Percentiles rank a stretch among this genome's conserved stretches.
These are phyloP conservation scores for Micractinium sp. DNA, from an alignment of 139 green algal genomes.

Conservation along the genomic window DNA sequence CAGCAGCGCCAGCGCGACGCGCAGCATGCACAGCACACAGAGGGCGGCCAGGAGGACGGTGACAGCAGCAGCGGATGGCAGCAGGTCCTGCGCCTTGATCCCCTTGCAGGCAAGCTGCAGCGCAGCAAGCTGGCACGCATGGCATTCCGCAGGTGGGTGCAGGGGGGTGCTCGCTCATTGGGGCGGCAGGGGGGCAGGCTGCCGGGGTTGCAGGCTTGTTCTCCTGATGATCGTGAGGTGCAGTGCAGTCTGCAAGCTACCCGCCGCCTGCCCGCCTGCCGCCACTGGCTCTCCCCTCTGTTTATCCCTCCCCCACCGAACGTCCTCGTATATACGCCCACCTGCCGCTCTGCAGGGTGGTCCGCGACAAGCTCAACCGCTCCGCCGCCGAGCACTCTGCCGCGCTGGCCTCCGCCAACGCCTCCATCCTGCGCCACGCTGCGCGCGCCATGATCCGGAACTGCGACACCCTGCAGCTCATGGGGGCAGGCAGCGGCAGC, in stretches of 20 bases:
- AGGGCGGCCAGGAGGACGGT: background rate
- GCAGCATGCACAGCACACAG: background rate
- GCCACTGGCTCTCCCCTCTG: no score
- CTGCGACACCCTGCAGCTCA: constrained; percentile 29
- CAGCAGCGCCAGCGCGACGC: constrained; percentile 19
- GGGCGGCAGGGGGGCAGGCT: no score
- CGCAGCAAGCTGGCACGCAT: constrained; percentile 50
- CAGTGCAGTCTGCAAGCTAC: background rate
- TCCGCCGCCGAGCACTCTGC: constrained; percentile 23
- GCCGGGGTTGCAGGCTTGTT: background rate
- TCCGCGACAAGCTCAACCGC: constrained; percentile 36
- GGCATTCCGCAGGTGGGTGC: constrained; percentile 46
- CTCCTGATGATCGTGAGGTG: background rate
- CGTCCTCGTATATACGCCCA: background rate
- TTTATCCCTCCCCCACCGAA: no score
- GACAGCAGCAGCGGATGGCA: constrained; percentile 9
- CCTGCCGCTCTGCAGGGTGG: background rate
- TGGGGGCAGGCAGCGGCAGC: background rate
- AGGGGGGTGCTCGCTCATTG: background rate
- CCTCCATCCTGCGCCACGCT: constrained; percentile 54
- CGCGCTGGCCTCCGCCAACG: constrained; percentile 59
- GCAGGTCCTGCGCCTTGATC: constrained; percentile 10
- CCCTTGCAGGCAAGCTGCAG: constrained; percentile 7
- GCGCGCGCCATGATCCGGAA: constrained; percentile 62
- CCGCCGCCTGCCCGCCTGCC: background rate